Base-by-base conservation (phyloP, 2,329 filamentous ascomycete species). In the Sporothrix pseudoabietina region DNA sequence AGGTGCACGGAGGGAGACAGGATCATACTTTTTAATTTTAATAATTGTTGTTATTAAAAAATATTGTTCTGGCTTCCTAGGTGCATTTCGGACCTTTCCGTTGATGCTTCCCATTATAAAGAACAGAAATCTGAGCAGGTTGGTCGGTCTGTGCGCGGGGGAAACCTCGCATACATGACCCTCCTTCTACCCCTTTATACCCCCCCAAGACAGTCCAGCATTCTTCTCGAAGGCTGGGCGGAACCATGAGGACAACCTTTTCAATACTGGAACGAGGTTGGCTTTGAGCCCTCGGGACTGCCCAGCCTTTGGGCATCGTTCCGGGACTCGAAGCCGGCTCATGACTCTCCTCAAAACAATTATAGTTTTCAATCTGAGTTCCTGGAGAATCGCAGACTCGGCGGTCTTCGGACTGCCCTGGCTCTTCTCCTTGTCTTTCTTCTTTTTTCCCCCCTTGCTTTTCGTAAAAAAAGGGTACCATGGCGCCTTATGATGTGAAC, bases 351-450 rank as follows among this genome's bases (percentile, higher is more conserved):
- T 73, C 69, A 72, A 39, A 41, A 44, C 12, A 69, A 22, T 61
- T 74, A 73, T 82, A 82, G 81, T 82, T 82, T 82, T 82, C 81
- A 82, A 82, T 82, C 81, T 75, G 81, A 82, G 80, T 73, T 73
- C 69, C 73, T 52, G 75, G 73, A 44, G 69, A 72, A 75, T 75
- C 68, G 74, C 41, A 75, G 74, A 75, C 74, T 30, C 52, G 49
- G 69, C 6, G n/a, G 2, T 9, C 10, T 26, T n/a, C 10, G 32
- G 3, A 7, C 22, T 22, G 30, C 54, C 54, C 19, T 71, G 74
- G 69, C 73, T 75, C 73, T 74, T 74, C 49, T 71, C 63, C 68
- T 68, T 72, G 41, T 63, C 26, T 12, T 12, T 44, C 10, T 14
- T 8, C 9, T 49, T 44, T 14, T 8, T 14, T 49, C 19, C 4